Percentiles rank a stretch among this genome's conserved stretches.
Evolutionary conservation across 257 asterid species (phyloP).

Genomic region (Henckelia pumila): DNA sequence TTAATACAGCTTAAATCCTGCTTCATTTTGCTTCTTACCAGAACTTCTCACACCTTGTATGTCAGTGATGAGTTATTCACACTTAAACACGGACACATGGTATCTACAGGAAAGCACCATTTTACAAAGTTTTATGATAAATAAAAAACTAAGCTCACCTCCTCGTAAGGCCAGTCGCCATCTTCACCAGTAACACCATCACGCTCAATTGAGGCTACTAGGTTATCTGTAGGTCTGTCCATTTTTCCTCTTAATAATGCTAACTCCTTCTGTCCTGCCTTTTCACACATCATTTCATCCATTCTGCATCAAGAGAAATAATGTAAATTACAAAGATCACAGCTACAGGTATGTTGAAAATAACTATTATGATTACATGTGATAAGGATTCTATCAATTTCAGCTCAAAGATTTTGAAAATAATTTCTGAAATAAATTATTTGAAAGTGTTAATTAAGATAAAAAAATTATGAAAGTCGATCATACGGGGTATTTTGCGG

Average conservation of each 20-base stretch:
- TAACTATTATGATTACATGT: background rate
- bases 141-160: slow-evolving; percentile 43
- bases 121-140: slow-evolving; percentile 13
- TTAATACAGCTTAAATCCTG: background rate
- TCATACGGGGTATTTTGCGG: background rate
- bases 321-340: slow-evolving; percentile 19
- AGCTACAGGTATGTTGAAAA: slow-evolving; percentile 8
- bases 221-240: slow-evolving; percentile 43
- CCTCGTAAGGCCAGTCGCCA: slow-evolving; percentile 50
- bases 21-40: slow-evolving; percentile 2
- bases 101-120: slow-evolving; percentile 7
- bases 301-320: slow-evolving; percentile 52
- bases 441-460: background rate
- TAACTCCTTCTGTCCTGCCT: slow-evolving; percentile 66
- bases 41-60: slow-evolving; percentile 12
- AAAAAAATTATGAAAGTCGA: too few relatives aligned
- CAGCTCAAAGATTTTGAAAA: background rate
- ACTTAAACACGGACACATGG: slow-evolving; percentile 18
- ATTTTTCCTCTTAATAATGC: slow-evolving; percentile 50
- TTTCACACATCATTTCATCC: slow-evolving; percentile 93
- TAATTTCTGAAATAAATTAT: too few relatives aligned
- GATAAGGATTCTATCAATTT: background rate
- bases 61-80: slow-evolving; percentile 11
- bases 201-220: slow-evolving; percentile 42
- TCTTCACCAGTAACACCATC: slow-evolving; percentile 38